Base-by-base conservation (phyloP, 352 stramenopile species). In the Phytophthora megakarya region DNA sequence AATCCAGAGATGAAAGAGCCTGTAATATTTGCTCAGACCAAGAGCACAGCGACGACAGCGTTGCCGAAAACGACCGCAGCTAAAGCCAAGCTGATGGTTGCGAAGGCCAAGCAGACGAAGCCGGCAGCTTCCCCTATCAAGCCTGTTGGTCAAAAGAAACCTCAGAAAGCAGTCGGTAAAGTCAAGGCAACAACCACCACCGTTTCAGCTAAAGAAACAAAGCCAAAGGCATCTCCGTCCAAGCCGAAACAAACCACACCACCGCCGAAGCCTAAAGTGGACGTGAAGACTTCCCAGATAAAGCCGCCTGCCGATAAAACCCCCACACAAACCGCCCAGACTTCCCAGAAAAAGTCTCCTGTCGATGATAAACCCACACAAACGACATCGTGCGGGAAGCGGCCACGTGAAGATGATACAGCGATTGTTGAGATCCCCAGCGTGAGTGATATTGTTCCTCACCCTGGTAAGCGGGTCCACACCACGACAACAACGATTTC, bases 341-440 rank as follows among this genome's bases (percentile, higher is more conserved):
- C 37, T 61, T 22, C n/a, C 39, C 15, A 35, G 13, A 39, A 43
- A 32, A 64, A 58, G 25, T 43, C 60, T 10, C 22, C 42, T 30
- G 15, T 35, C 28, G 28, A 35, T 32, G 23, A 35, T 35, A 56
- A 48, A 15, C 18, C 32, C n/a, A 16, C 21, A 19, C 52, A 43
- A 32, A 51, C 10, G 7, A 19, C 35, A 38, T 50, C 49, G 10
- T 58, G 33, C 3, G 65, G 60, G 0, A 89, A 89, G 49, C 70
- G 77, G 19, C 55, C 46, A 30, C 80, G 73, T 46, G 70, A 74
- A 50, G 39, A 67, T 6, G 52, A 55, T 15, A 76, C 61, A 0
- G 67, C 76, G 2, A 71, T 89, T 60, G 67, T 89, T 22, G 70
- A 84, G 56, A 38, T 89, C 5, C 65, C 76, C 3, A 72, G 46